Base-by-base conservation (phyloP, 768 basidiomycete species). In the Tylopilus sp. region DNA sequence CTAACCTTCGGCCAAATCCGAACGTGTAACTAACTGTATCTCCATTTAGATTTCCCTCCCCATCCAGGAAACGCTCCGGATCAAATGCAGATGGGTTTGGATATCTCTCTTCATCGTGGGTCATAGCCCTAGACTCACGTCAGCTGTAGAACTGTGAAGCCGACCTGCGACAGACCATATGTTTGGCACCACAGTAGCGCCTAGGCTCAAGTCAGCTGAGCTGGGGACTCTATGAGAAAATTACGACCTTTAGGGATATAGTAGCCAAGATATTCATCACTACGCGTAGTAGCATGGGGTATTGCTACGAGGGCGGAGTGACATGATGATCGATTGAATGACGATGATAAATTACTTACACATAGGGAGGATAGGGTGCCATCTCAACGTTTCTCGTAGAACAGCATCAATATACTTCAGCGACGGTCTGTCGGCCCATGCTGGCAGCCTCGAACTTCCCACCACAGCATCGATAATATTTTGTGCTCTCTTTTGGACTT, bases 21-120 rank as follows among this genome's bases (percentile, higher is more conserved):
- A 70, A 70, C 9, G 41, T 52, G 11, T 54, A 53, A 16, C 25
- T 31, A 16, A 56, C 26, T 3, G 63, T 61, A 36, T 72, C 66
- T 12, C 47, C 41, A 54, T 47, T 69, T 43, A 52, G 56, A 14
- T 63, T 52, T 8, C 63, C 64, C n/a, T 58, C 42, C 17, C 30
- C 29, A 19, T 59, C 48, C 16, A 69, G 53, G 50, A 69, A 68
- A 3, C 71, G 69, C 28, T 67, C 64, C 6, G 73, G 72, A 24
- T 57, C 54, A 56, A 73, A 72, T n/a, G 45, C 59, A 43, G 55
- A 63, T 0, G 73, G 71, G 29, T 63, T 51, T 3, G 69, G 69
- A 49, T 73, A 75, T 17, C 56, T 51, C 17, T 52, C 50, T n/a
- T 62, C 61, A 53, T 74, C 67, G 21, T 63, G 72, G 6, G 70